Conservation (phyloP, 345 rosid species). For the Eucalyptus caleyi region DNA sequence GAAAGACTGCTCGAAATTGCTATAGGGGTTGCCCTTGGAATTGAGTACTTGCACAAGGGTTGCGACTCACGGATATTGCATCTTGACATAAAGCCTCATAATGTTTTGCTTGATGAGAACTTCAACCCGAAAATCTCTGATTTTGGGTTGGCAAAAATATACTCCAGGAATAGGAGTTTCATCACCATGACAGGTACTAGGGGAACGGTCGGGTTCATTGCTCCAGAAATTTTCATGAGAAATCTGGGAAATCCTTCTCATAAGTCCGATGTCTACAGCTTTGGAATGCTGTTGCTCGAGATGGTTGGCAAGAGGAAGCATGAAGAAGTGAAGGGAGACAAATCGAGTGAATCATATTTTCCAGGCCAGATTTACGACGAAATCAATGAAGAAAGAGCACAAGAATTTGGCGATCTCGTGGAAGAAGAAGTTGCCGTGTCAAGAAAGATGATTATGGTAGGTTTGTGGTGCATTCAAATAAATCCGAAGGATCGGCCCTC, state of each 20-base stretch:
- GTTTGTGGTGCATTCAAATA: conserved; percentile 26
- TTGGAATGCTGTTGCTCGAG: conserved; percentile 19
- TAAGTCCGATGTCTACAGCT: conserved; percentile 19
- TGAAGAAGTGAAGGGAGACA: neutral
- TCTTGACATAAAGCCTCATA: conserved; percentile 19
- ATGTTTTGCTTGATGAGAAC: conserved; percentile 11
- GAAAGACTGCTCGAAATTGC: conserved; percentile 7
- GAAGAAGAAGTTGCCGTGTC: neutral
- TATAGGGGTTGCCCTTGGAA: conserved; percentile 10
- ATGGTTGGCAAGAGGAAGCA: conserved; percentile 6
- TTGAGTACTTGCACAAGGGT: conserved; percentile 19
- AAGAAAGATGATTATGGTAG: conserved; percentile 11
- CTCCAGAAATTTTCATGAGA: conserved; percentile 22
- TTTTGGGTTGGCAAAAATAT: conserved; percentile 18
- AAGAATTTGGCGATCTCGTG: neutral
- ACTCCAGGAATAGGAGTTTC: neutral
- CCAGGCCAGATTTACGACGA: conserved; percentile 12
- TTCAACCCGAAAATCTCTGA: conserved; percentile 20
- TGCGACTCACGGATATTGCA: conserved; percentile 15
- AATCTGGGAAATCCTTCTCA: conserved; percentile 18
- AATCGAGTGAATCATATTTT: neutral
- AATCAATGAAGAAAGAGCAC: neutral
- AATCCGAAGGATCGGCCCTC: conserved; percentile 20
- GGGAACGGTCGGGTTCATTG: conserved; percentile 18
- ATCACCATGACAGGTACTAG: conserved; percentile 9